Evolutionary conservation across 441 rosid genomes (phyloP), one percentile per base, ranked within the genome.

Genomic region (Adansonia madagascariensis): DNA sequence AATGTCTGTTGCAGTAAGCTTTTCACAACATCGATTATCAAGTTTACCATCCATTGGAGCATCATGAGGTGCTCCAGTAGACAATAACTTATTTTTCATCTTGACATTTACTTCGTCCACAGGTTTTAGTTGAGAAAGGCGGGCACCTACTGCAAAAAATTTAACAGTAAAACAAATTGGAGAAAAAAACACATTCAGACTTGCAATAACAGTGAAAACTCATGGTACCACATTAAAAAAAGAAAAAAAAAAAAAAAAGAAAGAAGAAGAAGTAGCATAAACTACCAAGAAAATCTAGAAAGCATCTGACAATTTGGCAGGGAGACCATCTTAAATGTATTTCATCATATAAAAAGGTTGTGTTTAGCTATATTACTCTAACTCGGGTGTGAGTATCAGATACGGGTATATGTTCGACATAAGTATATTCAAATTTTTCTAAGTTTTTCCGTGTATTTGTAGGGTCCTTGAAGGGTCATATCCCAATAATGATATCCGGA

Each of bases 1-100:
- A 39, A 61, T 77, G 57, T 80, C 83, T 57, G 63, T 60, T 70
- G 85, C 83, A 53, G 80, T 44, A 1, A 85, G 78, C 69, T 83
- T 77, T 64, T 78, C 88, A 77, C 81, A 59, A 82, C 75, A 78
- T 68, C 79, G 87, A 74, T 82, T 82, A 43, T 80, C 86, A 67
- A 64, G 77, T 80, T 86, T 84, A 56, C 50, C 73, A 64, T 18
- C 74, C n/a, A 75, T 75, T 73, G 83, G 41, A 76, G 82, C 67
- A 80, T 75, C 80, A 79, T 60, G 14, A 62, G 84, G 81, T 66
- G 66, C 76, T 75, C 77, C 86, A 79, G 78, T 81, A 10, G 76
- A 83, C 27, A 81, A 68, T 44, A 72, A 68, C 63, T 86, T 78
- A 57, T 11, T 66, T 65, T 59, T 61, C 79, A 74, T 76, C 74